Evolutionary conservation across 345 rosid species (phyloP).

Genomic region (Ceriops decandra): DNA sequence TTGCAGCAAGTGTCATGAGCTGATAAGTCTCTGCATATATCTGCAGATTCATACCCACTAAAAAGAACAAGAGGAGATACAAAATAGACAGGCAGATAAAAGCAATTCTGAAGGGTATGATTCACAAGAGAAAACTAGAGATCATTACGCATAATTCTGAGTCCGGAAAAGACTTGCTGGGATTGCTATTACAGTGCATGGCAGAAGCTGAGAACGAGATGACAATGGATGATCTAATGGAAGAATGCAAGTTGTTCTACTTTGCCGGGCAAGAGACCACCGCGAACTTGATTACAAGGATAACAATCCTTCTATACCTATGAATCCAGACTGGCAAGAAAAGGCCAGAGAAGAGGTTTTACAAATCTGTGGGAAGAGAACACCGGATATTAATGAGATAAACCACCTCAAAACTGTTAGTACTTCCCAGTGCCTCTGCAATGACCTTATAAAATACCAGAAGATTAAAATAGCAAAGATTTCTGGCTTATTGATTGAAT

Average conservation of each 20-base stretch:
- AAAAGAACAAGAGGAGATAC: conserved; percentile 22
- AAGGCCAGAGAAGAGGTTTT: conserved; percentile 30
- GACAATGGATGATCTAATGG: conserved; percentile 16
- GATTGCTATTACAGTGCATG: conserved; percentile 4
- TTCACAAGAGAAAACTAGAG: conserved; percentile 21
- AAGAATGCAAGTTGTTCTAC: conserved; percentile 19
- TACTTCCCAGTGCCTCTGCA: not conserved
- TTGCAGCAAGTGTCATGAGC: no score
- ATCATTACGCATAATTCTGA: not conserved
- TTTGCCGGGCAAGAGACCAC: not conserved
- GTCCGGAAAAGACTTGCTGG: conserved; percentile 5
- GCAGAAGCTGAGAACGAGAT: not conserved
- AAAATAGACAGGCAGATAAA: conserved; percentile 22
- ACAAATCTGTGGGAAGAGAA: conserved; percentile 17
- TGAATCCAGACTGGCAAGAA: conserved; percentile 30
- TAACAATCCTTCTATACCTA: conserved; percentile 18
- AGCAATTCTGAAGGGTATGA: conserved; percentile 10
- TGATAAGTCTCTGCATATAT: not conserved
- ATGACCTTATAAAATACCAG: no score
- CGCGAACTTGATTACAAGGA: not conserved
- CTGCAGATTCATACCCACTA: conserved; percentile 23
- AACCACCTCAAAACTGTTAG: conserved; percentile 30
- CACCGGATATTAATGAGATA: conserved; percentile 7
- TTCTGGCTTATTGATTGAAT: not conserved
- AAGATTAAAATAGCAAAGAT: no score